Conservation (phyloP, 73 alveolate species). For the Durusdinium trenchii region DNA sequence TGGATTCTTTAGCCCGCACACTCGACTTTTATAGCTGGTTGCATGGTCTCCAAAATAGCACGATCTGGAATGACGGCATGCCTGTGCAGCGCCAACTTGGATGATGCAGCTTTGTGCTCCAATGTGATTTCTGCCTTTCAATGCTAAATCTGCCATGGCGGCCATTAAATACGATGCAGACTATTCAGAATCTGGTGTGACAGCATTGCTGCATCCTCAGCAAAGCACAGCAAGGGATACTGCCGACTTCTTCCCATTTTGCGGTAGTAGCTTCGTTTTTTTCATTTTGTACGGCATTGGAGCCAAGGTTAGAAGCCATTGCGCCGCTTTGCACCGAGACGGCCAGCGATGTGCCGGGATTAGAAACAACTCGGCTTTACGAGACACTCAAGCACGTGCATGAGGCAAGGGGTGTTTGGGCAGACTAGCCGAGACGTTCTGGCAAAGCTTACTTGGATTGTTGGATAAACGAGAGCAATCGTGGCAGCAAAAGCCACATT, state of each 20-base stretch:
- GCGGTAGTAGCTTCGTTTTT: neutral
- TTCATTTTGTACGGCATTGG: neutral
- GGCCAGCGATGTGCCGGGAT: conserved; percentile 68
- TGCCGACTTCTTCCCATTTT: neutral
- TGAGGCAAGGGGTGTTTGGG: neutral
- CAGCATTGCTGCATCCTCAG: neutral
- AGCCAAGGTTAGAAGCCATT: conserved; percentile 58
- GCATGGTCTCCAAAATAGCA: too few relatives aligned
- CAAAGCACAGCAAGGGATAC: neutral
- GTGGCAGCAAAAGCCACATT: too few relatives aligned
- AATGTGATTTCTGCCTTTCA: neutral
- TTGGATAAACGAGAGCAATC: too few relatives aligned
- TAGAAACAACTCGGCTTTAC: conserved; percentile 7
- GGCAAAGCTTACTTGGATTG: too few relatives aligned
- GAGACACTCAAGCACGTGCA: conserved; percentile 49
- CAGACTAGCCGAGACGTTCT: neutral
- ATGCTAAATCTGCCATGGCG: conserved; percentile 36
- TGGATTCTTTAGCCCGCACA: too few relatives aligned
- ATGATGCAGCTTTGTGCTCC: neutral
- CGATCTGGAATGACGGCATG: too few relatives aligned
- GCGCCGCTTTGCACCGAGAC: conserved; percentile 39
- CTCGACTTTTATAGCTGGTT: too few relatives aligned
- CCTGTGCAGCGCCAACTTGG: too few relatives aligned
- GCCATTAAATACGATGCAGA: conserved; percentile 71
- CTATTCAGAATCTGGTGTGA: conserved; percentile 21